Conservation (phyloP, 768 basidiomycete genomes). For the Suillus tomentosus region DNA sequence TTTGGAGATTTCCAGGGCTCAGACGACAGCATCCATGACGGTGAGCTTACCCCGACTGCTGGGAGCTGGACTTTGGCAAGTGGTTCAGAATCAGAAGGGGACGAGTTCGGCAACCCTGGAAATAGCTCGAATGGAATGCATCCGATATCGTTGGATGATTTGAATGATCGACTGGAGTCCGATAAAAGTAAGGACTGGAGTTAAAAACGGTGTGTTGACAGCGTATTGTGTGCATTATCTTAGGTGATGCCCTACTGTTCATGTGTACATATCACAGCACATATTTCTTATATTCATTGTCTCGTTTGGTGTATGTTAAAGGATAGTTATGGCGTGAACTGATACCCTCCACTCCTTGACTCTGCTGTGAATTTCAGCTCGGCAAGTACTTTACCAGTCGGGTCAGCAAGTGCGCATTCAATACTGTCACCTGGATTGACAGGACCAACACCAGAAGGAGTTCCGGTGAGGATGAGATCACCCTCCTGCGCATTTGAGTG, state of each 20-base stretch:
- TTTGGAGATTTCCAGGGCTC: constrained; percentile 79
- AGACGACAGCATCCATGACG: constrained; percentile 33
- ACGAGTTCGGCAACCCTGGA: constrained; percentile 27
- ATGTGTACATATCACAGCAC: constrained; percentile 6
- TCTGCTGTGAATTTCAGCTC: constrained; percentile 66
- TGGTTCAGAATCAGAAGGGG: constrained; percentile 32
- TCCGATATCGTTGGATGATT: constrained; percentile 30
- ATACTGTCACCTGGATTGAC: constrained; percentile 76
- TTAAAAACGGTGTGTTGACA: background rate
- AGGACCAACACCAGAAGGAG: constrained; percentile 88
- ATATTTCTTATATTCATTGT: constrained; percentile 5
- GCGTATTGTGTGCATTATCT: constrained; percentile 2
- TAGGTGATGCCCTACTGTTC: constrained; percentile 5
- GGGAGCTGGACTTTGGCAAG: constrained; percentile 74
- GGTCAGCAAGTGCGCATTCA: constrained; percentile 67
- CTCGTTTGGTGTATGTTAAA: constrained; percentile 1
- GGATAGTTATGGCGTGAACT: constrained; percentile 40
- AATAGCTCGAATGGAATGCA: constrained; percentile 23
- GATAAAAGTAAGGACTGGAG: constrained; percentile 19
- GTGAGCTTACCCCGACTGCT: constrained; percentile 61
- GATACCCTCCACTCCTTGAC: constrained; percentile 70
- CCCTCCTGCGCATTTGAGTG: constrained; percentile 61
- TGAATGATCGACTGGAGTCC: constrained; percentile 23
- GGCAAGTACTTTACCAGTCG: constrained; percentile 55
- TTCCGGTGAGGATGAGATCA: constrained; percentile 89